A percentile compares a stretch with the other conserved stretches of the same genome.
Evolutionary conservation across 768 basidiomycete species (phyloP).

Genomic region (Boletus sensibilis): DNA sequence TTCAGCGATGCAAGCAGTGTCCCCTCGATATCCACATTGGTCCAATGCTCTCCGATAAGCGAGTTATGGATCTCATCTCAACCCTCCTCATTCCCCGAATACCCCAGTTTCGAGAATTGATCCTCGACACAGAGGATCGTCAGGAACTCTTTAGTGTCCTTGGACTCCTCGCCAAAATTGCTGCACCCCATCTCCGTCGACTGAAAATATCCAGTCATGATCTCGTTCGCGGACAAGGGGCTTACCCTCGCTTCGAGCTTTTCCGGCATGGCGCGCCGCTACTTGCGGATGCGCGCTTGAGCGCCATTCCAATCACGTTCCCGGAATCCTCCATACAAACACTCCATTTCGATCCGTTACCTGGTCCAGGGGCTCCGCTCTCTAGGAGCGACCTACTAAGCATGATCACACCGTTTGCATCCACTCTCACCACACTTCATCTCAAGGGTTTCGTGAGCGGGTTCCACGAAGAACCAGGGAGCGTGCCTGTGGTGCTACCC

Average conservation of each 20-base stretch:
- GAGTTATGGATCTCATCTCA: slow-evolving; percentile 26
- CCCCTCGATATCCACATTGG: slow-evolving; percentile 34
- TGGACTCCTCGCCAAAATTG: slow-evolving; percentile 19
- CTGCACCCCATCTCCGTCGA: slow-evolving; percentile 29
- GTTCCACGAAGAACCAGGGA: slow-evolving; percentile 33
- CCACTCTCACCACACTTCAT: slow-evolving; percentile 32
- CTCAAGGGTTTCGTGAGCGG: slow-evolving; percentile 34
- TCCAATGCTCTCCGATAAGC: slow-evolving; percentile 27
- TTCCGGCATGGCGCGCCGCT: slow-evolving; percentile 33
- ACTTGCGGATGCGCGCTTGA: slow-evolving; percentile 33
- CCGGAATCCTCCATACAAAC: slow-evolving; percentile 28
- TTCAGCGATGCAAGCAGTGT: slow-evolving; percentile 32
- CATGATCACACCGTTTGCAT: slow-evolving; percentile 29
- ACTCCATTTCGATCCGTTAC: slow-evolving; percentile 36
- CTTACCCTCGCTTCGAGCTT: slow-evolving; percentile 30
- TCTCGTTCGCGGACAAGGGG: slow-evolving; percentile 23
- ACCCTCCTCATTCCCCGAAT: slow-evolving; percentile 31
- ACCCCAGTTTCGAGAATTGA: slow-evolving; percentile 32
- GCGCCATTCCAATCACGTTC: slow-evolving; percentile 33
- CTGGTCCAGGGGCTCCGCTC: slow-evolving; percentile 30
- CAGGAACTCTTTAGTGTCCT: slow-evolving; percentile 29
- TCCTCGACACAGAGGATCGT: slow-evolving; percentile 32
- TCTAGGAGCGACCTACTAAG: slow-evolving; percentile 28
- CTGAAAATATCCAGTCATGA: slow-evolving; percentile 32
- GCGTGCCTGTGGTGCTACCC: slow-evolving; percentile 32